phyloP scores from a whole-genome alignment of 2,329 filamentous ascomycete genomes.

The Colletotrichum ledebouriae region DNA sequence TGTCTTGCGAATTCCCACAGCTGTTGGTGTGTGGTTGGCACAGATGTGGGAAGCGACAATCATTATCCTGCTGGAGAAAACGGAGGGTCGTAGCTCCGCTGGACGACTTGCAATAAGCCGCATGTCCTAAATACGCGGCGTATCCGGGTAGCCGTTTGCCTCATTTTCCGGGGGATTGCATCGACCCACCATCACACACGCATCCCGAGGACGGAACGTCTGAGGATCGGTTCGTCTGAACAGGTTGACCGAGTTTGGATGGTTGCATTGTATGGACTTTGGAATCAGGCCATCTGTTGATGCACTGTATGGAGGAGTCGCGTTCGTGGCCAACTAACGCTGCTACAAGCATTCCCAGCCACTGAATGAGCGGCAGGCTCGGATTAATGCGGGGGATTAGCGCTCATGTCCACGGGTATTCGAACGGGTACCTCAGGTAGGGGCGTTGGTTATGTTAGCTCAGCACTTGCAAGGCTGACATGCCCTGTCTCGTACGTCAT shows the following conservation, averaged over 20 bases:
- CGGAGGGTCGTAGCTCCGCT: no score
- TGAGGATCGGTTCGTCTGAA: constrained; percentile 14
- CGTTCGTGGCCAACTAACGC: neutral
- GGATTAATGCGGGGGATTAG: constrained; percentile 26
- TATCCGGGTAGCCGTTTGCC: neutral
- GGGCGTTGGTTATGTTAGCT: constrained; percentile 6
- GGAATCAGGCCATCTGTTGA: neutral
- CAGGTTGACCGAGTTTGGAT: neutral
- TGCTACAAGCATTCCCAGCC: constrained; percentile 10
- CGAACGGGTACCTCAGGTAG: constrained; percentile 1
- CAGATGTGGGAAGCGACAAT: no score
- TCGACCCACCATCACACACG: neutral
- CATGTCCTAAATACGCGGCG: no score
- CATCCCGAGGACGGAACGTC: neutral
- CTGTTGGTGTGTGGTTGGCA: no score
- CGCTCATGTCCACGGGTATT: neutral
- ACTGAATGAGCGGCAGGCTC: constrained; percentile 1
- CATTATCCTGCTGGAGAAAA: no score
- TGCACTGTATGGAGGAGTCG: neutral
- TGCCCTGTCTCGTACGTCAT: constrained; percentile 37
- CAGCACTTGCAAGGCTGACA: constrained; percentile 8
- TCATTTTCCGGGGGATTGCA: neutral
- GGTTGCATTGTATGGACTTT: neutral
- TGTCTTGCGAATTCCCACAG: no score
- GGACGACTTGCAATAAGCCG: no score